phyloP scores from a whole-genome alignment of 768 basidiomycete genomes.

The Terana coerulea region DNA sequence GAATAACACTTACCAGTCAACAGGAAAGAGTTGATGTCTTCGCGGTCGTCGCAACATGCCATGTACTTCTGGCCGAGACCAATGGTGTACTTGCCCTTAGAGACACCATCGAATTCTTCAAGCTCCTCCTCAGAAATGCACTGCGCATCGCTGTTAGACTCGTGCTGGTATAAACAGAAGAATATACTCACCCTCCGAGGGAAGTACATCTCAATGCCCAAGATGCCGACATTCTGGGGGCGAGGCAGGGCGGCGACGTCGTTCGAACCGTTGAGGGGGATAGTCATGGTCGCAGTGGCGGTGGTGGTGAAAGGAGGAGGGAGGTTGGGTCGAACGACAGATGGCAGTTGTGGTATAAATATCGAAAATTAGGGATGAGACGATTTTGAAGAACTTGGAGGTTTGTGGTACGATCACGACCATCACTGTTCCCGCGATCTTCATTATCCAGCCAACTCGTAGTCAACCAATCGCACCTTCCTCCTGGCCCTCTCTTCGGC shows the following conservation, averaged over 20 bases:
- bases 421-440: slow-evolving; percentile 1
- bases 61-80: slow-evolving; percentile 97
- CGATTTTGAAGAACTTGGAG: slow-evolving; percentile 19
- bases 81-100: slow-evolving; percentile 98
- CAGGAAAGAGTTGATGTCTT: slow-evolving; percentile 98
- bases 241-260: slow-evolving; percentile 37
- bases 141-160: slow-evolving; percentile 35
- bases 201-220: slow-evolving; percentile 93
- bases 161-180: background rate
- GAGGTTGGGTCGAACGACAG: slow-evolving; percentile 9
- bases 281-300: slow-evolving; percentile 21
- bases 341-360: slow-evolving; percentile 13
- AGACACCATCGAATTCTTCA: slow-evolving; percentile 90
- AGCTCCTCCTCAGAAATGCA: slow-evolving; percentile 96
- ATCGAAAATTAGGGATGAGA: slow-evolving; percentile 17
- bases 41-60: slow-evolving; percentile 98
- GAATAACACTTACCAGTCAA: slow-evolving; percentile 79
- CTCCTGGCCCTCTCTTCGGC: background rate
- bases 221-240: slow-evolving; percentile 92
- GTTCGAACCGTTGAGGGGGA: slow-evolving; percentile 22
- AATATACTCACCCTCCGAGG: slow-evolving; percentile 72
- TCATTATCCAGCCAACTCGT: slow-evolving; percentile 7
- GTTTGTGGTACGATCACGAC: slow-evolving; percentile 24
- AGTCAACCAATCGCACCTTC: slow-evolving; percentile 1
- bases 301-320: slow-evolving; percentile 2